Evolutionary conservation across 2,329 filamentous ascomycete genomes (phyloP), one percentile per base, ranked within the genome.

Genomic region (Arthrobotrys iridis): DNA sequence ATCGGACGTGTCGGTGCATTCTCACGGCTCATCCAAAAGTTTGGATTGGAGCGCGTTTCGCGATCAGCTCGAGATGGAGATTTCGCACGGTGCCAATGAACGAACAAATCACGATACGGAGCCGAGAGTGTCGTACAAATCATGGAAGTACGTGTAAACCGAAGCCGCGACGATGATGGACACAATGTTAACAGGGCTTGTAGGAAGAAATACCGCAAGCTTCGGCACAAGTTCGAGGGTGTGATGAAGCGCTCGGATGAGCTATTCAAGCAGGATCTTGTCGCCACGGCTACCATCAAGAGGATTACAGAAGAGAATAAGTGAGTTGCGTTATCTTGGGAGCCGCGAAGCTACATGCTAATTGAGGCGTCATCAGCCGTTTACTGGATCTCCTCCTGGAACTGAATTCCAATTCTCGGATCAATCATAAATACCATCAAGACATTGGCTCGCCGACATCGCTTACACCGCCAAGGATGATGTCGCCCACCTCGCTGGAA

Each of bases 131-230:
- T 80, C 79, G 7, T 83, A 83, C 75, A 82, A 81, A 73, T 83
- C 82, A 37, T 83, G 80, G 77, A 83, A 81, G 82, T 83, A 79
- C 55, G 80, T 78, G 35, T 66, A 45, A 45, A 18, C 22, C n/a
- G 40, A n/a, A 5, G 4, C 6, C 10, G 8, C 7, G 18, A 13
- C 79, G 80, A 81, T 66, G 86, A 84, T 82, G 85, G 83, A 80
- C 86, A 84, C 2, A 88, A 58, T 64, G 58, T 60, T 71, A 43
- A 71, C 37, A 4, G 22, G 20, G n/a, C 18, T n/a, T 50, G 90
- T 82, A 90, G 88, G 80, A 96, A 97, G 84, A 99, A 99, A 85
- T 99, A 96, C 82, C 90, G 91, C 80, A 96, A 96, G 86, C 92
- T 95, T 89, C 90, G 91, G 83, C 86, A 90, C 81, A 85, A 86